Evolutionary conservation across 148 eudicot genomes (phyloP), one percentile per base, ranked within the genome.

Genomic region (Rhododendron mucronatum): DNA sequence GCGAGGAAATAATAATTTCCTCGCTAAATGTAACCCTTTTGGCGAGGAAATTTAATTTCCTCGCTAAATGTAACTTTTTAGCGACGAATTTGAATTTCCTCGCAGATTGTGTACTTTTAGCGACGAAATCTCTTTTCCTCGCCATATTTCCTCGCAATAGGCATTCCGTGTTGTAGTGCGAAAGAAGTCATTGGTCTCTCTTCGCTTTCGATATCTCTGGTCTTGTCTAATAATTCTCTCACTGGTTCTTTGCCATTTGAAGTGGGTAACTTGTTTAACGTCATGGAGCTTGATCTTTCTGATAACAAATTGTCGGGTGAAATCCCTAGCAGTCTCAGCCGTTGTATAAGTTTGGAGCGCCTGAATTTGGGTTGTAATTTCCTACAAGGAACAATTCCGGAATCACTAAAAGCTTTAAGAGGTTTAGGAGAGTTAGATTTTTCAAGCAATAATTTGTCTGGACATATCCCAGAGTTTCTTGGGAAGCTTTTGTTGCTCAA

Each of bases 401-500:
- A 67, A 28, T 84, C 91, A 4, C 85, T 90, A 4, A 84, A 55
- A 53, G 50, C 78, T 44, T 53, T 93, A 63, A 80, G 53, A 65
- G 90, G 91, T 78, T 6, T 90, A 6, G 81, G 44, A 59, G 37
- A 20, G 4, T n/a, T 91, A 11, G 91, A 92, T 87, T 87, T 92
- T 73, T 93, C 93, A 2, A 71, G n/a, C 12, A 91, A 93, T 74
- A 88, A 90, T n/a, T 82, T 91, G 18, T 89, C 91, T 0, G 91
- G 93, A 7, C 28, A 77, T 21, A 90, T 91, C 50, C 93, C 91
- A 14, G 73, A 18, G 28, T 89, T 57, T 78, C 76, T 91, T 13
- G 89, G 79, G 9, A 75, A 45, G 18, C 80, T 90, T 67, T 39
- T 61, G 15, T 33, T 67, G 61, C 69, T 88, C 7, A 16, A 51